Conservation (phyloP, 306 rosid species). For the Rubus parviflorus region DNA sequence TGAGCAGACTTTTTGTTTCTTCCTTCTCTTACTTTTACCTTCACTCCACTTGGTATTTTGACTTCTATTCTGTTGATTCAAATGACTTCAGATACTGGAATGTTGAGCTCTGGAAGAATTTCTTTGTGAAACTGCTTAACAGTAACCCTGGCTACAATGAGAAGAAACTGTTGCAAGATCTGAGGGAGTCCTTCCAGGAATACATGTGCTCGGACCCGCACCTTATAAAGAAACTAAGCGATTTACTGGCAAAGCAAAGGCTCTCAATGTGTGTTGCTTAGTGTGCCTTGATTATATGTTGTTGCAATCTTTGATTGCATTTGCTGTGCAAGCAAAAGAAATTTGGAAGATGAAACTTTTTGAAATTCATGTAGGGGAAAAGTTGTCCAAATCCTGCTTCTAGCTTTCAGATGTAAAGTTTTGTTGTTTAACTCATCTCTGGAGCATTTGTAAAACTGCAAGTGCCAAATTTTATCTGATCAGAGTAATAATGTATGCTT, state of each 20-base stretch:
- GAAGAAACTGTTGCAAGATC: slow-evolving; percentile 48
- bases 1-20: neutral
- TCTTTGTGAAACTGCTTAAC: slow-evolving; percentile 80
- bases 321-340: neutral
- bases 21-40: slow-evolving; percentile 19
- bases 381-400: neutral
- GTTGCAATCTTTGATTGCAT: slow-evolving; percentile 20
- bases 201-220: slow-evolving; percentile 70
- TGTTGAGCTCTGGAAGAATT: slow-evolving; percentile 78
- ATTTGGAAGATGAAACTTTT: neutral
- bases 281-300: slow-evolving; percentile 19
- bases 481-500: neutral
- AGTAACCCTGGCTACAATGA: slow-evolving; percentile 45
- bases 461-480: neutral
- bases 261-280: slow-evolving; percentile 73
- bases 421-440: neutral
- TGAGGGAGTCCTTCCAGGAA: slow-evolving; percentile 76
- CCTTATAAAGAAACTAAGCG: slow-evolving; percentile 63
- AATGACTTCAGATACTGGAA: slow-evolving; percentile 77
- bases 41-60: neutral
- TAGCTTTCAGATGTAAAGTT: neutral
- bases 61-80: slow-evolving; percentile 24
- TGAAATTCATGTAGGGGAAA: neutral
- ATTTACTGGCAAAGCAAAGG: slow-evolving; percentile 79
- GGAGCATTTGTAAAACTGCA: neutral